Base-by-base conservation (phyloP, 495 filamentous ascomycete species). In the Durotheca rogersii region DNA sequence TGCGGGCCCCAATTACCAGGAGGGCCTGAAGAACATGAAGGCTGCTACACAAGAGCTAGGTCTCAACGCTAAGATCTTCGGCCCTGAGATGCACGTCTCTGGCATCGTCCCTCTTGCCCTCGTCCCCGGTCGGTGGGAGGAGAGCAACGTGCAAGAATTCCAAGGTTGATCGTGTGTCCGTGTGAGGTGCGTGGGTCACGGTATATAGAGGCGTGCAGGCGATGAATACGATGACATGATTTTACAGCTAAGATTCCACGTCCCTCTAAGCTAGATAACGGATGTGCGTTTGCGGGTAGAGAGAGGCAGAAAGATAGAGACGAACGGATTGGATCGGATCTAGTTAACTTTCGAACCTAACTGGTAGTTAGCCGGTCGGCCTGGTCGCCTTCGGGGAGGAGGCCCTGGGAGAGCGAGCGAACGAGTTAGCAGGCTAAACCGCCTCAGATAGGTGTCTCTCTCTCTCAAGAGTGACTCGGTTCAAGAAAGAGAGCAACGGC, bases 21-120 rank as follows among this genome's bases (percentile, higher is more conserved):
- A 99, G 76, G 93, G 93, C 76, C 83, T 99, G 51, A 95, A 95
- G 81, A 99, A 97, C 81, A 96, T 99, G 80, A 96, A 97, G 81
- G 80, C 86, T 34, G 91, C 94, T 41, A 92, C 90, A 30, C 80
- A 90, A 64, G 93, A 97, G 75, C 82, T 99, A 25, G 88, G 87
- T 61, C 79, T 99, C 25, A 77, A 91, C 66, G 95, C 96, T 83
- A 88, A 96, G 72, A 90, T 97, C 53, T 99, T 89, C 69, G 93
- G 93, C 41, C 93, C 93, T 46, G 93, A 99, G 74, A 96, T 99
- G 92, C 81, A 83, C 68, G 81, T 84, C 50, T 80, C 76, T 48
- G 81, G 81, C 53, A 83, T 84, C 50, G 81, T 84, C 32, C 81
- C 81, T 23, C 67, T 84, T 60, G 81, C 81, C 29, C 79, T 84